phyloP scores from a whole-genome alignment of 2,329 filamentous ascomycete genomes.

The Arthrobotrys musiformis region DNA sequence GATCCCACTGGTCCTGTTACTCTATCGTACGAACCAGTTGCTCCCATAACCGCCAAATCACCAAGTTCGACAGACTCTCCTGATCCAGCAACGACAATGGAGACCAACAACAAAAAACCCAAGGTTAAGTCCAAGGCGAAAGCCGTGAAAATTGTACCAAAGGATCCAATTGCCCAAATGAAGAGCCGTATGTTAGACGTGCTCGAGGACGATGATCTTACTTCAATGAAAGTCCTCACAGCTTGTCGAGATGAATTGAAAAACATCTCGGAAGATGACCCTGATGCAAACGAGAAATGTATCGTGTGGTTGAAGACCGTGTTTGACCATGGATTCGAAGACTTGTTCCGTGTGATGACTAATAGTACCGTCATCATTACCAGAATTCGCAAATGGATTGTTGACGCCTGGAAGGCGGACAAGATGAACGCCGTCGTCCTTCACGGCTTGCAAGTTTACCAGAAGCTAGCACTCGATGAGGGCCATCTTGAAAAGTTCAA shows the following conservation, averaged over 20 bases:
- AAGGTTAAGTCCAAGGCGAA: slow-evolving; percentile 29
- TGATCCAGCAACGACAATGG: slow-evolving; percentile 17
- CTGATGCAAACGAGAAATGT: slow-evolving; percentile 44
- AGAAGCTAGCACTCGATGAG: slow-evolving; percentile 44
- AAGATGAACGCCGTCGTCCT: slow-evolving; percentile 49
- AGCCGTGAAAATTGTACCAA: slow-evolving; percentile 12
- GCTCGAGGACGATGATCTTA: slow-evolving; percentile 40
- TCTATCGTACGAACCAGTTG: slow-evolving; percentile 39
- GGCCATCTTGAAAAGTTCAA: slow-evolving; percentile 41
- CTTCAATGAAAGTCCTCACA: slow-evolving; percentile 18
- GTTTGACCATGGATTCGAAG: slow-evolving; percentile 52
- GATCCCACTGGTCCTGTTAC: slow-evolving; percentile 34
- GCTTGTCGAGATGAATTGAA: slow-evolving; percentile 38
- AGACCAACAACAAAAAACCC: slow-evolving; percentile 30
- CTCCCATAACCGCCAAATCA: slow-evolving; percentile 17
- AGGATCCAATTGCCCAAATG: slow-evolving; percentile 46
- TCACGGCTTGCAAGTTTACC: slow-evolving; percentile 49
- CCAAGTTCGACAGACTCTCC: slow-evolving; percentile 36
- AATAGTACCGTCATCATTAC: slow-evolving; percentile 19
- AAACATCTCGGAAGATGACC: slow-evolving; percentile 39
- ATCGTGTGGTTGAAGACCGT: slow-evolving; percentile 47
- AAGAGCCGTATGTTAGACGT: slow-evolving; percentile 44
- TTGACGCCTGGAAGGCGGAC: slow-evolving; percentile 47
- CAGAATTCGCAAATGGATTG: slow-evolving; percentile 48
- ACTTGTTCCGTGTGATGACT: slow-evolving; percentile 43